phyloP scores from a whole-genome alignment of 2,329 filamentous ascomycete genomes.

The Blumeriella jaapii region DNA sequence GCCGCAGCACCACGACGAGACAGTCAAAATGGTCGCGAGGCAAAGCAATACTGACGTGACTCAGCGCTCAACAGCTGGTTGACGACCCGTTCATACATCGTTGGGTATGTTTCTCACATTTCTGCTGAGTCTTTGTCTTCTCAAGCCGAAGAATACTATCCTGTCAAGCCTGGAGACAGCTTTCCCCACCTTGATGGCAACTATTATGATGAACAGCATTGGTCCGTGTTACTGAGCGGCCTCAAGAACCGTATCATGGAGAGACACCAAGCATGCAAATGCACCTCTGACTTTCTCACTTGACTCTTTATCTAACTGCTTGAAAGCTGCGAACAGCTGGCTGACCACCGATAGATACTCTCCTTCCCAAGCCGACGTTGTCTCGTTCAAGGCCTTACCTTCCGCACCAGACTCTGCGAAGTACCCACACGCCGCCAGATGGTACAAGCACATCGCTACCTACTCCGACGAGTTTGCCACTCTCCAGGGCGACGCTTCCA shows the following conservation, averaged over 20 bases:
- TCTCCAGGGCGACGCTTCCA: slow-evolving; percentile 82
- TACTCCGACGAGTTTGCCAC: slow-evolving; percentile 88
- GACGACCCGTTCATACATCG: slow-evolving; percentile 67
- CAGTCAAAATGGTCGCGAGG: slow-evolving; percentile 6
- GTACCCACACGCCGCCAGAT: slow-evolving; percentile 89
- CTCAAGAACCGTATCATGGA: slow-evolving; percentile 83
- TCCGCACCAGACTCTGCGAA: slow-evolving; percentile 66
- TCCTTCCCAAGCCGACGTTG: slow-evolving; percentile 91
- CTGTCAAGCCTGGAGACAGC: slow-evolving; percentile 6
- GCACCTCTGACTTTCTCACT: slow-evolving; percentile 55
- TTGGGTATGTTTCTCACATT: slow-evolving; percentile 52
- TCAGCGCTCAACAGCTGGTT: slow-evolving; percentile 63
- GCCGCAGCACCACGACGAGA: slow-evolving; percentile 1
- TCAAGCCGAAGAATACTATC: slow-evolving; percentile 3
- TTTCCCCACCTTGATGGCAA: slow-evolving; percentile 5
- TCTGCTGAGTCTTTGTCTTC: slow-evolving; percentile 13
- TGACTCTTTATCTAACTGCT: slow-evolving; percentile 14
- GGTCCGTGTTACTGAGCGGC: slow-evolving; percentile 94
- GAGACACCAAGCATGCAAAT: slow-evolving; percentile 61
- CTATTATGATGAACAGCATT: slow-evolving; percentile 70
- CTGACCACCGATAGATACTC: slow-evolving; percentile 29
- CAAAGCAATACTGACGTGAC: slow-evolving; percentile 23
- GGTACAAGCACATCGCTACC: slow-evolving; percentile 97
- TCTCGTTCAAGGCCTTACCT: slow-evolving; percentile 82
- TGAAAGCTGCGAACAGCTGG: slow-evolving; percentile 8